Evolutionary conservation across 208 protist genomes (phyloP), one percentile per base, ranked within the genome.

Genomic region (Tritrichomonas foetus): DNA sequence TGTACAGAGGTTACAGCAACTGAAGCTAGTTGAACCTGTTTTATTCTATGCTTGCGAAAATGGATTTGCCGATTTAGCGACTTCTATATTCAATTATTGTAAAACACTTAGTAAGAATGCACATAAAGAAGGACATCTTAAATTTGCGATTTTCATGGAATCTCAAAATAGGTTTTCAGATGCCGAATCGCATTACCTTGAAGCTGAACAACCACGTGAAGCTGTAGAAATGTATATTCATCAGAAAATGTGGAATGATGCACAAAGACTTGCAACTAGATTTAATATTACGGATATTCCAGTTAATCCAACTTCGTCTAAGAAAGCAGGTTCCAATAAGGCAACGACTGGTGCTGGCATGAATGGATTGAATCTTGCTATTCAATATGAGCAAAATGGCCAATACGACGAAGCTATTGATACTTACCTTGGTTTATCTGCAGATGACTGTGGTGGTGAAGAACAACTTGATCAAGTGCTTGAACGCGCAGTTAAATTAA

Each of bases 191-290:
- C 74, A 82, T 44, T 82, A 82, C 41, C 47, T 82, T 20, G 11
- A n/a, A 3, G n/a, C n/a, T 44, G 74, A 36, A 9, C n/a, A 82
- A 44, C 74, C n/a, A 36, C n/a, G 41, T 14, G 74, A 82, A 53
- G 74, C 74, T n/a, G 74, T 82, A n/a, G n/a, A 82, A 36, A 82
- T 82, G 74, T 82, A 82, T 44, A 20, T 82, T 3, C 74, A 82
- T 44, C 41, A 82, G 14, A 82, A 82, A 41, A 82, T 82, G 74
- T 47, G 41, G n/a, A 82, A 82, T 36, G 74, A 82, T n/a, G 74
- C 74, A 82, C 74, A 82, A 44, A 47, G 74, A 47, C 41, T 82
- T 50, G 74, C 74, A 22, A 25, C 47, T 25, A 82, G 50, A 30
- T 82, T 50, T 44, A 41, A 41, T 30, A 14, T 82, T 13, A 82